phyloP scores from a whole-genome alignment of 805 yeast species.

The Nakazawaea holstii region DNA sequence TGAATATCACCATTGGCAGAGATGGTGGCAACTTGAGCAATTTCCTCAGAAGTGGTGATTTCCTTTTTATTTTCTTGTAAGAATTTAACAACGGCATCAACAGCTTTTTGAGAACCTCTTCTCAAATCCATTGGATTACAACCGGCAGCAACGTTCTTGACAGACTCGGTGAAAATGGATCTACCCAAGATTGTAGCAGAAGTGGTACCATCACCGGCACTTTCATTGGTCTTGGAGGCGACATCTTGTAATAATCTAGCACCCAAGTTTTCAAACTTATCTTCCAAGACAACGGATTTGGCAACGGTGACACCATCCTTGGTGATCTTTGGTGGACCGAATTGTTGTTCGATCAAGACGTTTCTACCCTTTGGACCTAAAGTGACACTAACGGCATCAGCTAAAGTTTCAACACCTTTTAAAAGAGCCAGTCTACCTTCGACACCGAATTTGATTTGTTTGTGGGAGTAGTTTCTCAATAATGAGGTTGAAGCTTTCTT shows the following conservation, averaged over 20 bases:
- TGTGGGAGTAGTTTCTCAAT: constrained; percentile 61
- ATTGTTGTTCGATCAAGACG: constrained; percentile 92
- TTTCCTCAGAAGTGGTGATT: constrained; percentile 89
- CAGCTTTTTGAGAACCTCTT: constrained; percentile 96
- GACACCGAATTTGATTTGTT: constrained; percentile 93
- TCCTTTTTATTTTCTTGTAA: constrained; percentile 84
- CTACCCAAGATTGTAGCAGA: constrained; percentile 96
- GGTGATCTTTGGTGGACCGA: constrained; percentile 96
- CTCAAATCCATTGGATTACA: constrained; percentile 98
- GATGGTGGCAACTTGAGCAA: constrained; percentile 97
- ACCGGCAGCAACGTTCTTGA: constrained; percentile 97
- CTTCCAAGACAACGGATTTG: constrained; percentile 70
- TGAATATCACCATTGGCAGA: constrained; percentile 95
- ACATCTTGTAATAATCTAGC: constrained; percentile 94
- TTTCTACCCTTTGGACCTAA: constrained; percentile 98
- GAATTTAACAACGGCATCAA: constrained; percentile 83
- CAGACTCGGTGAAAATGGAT: constrained; percentile 90
- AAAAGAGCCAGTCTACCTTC: constrained; percentile 94
- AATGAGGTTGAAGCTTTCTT: constrained; percentile 31
- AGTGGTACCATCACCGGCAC: constrained; percentile 99
- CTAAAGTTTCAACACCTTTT: constrained; percentile 90
- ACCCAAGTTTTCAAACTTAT: constrained; percentile 94
- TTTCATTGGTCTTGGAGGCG: constrained; percentile 93
- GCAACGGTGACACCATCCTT: constrained; percentile 99
- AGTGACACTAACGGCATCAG: constrained; percentile 95